Percentiles rank a stretch among this genome's conserved stretches.
Evolutionary conservation across 495 filamentous ascomycete genomes (phyloP).

Genomic region (Daldinia decipiens): DNA sequence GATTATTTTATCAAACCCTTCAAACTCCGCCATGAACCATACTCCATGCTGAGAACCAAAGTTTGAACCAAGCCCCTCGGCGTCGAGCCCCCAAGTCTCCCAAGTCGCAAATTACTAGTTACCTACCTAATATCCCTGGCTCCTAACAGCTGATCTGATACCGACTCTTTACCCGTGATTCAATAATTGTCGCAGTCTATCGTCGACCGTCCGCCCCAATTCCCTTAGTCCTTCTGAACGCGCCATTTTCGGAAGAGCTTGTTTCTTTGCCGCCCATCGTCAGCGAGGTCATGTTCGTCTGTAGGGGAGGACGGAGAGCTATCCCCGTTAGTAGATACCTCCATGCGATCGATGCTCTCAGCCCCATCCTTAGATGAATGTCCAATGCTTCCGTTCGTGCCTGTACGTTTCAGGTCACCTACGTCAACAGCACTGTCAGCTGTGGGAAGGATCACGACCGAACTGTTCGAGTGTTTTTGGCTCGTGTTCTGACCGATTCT

Average conservation of each 20-base stretch:
- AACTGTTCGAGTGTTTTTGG: constrained; percentile 15
- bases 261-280: constrained; percentile 35
- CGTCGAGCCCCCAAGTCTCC: constrained; percentile 1
- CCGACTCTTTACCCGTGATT: not conserved
- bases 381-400: constrained; percentile 34
- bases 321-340: constrained; percentile 29
- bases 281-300: constrained; percentile 20
- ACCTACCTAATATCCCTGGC: not conserved
- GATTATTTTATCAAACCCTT: not conserved
- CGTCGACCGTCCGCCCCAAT: not conserved
- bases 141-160: not conserved
- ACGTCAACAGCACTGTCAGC: constrained; percentile 34
- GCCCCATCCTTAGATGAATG: constrained; percentile 35
- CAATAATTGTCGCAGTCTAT: constrained; percentile 1
- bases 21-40: constrained; percentile 1
- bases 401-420: constrained; percentile 25
- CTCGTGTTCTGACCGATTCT: constrained; percentile 20
- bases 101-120: not conserved
- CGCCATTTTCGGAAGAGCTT: constrained; percentile 43
- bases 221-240: constrained; percentile 32
- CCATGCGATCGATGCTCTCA: constrained; percentile 33
- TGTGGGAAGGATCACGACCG: constrained; percentile 16
- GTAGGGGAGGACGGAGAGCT: constrained; percentile 28
- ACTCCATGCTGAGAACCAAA: constrained; percentile 9
- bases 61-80: not conserved